Percentiles rank a stretch among this genome's conserved stretches.
Evolutionary conservation across 257 asterid species (phyloP).

Genomic region (Eucommia ulmoides): DNA sequence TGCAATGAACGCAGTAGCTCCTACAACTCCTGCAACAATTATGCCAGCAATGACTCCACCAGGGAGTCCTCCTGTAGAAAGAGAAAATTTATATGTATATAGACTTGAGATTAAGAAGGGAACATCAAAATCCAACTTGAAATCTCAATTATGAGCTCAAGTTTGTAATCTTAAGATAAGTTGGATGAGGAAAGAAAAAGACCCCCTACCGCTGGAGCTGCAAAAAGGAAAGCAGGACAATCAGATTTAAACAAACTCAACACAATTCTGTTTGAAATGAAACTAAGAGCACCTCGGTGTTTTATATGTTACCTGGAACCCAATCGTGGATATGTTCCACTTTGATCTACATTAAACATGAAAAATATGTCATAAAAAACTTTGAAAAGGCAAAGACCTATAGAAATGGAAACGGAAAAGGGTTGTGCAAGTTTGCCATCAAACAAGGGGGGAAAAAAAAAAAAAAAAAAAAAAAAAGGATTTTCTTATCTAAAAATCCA

Average conservation of each 20-base stretch:
- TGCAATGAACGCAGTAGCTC: slow-evolving; percentile 24
- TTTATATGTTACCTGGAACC: slow-evolving; percentile 38
- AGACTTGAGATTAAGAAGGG: slow-evolving; percentile 8
- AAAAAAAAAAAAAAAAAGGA: neutral
- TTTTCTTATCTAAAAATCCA: neutral
- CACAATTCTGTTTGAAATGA: neutral
- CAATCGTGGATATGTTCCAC: slow-evolving; percentile 66
- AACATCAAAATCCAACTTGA: slow-evolving; percentile 7
- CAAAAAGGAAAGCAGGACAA: slow-evolving; percentile 16
- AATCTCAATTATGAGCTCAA: slow-evolving; percentile 8
- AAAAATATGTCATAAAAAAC: neutral
- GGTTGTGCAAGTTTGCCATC: neutral
- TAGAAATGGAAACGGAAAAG: neutral
- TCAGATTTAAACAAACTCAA: neutral
- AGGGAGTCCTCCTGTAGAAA: slow-evolving; percentile 76
- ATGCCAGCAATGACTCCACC: slow-evolving; percentile 14
- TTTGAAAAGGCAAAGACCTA: neutral
- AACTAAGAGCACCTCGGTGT: neutral
- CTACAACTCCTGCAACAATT: slow-evolving; percentile 42
- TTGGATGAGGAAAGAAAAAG: slow-evolving; percentile 11
- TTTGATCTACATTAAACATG: slow-evolving; percentile 53
- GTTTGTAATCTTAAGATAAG: slow-evolving; percentile 1
- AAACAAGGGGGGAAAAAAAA: neutral
- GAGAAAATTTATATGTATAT: slow-evolving; percentile 9
- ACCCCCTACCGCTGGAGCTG: slow-evolving; percentile 83